Evolutionary conservation across 176 grass and related monocot genomes (phyloP).

Genomic region (Pharus latifolius): DNA sequence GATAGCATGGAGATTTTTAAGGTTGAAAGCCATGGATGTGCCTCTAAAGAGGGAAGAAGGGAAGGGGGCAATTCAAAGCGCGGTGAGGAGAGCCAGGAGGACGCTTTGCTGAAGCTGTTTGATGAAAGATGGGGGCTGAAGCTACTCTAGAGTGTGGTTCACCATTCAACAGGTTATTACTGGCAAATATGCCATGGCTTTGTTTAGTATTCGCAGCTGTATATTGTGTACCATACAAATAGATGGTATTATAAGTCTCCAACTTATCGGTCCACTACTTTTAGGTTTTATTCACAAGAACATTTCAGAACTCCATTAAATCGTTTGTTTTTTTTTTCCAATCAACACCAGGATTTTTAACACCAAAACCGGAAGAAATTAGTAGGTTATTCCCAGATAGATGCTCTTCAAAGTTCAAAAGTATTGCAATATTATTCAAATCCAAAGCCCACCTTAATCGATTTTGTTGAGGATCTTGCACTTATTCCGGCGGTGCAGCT

Average conservation of each 20-base stretch:
- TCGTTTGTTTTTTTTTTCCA: constrained; percentile 5
- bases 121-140: constrained; percentile 18
- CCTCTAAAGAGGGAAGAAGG: background rate
- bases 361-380: background rate
- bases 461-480: too few species aligned
- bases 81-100: background rate
- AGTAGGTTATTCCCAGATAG: background rate
- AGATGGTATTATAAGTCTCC: background rate
- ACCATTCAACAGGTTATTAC: background rate
- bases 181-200: background rate
- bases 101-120: background rate
- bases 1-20: background rate
- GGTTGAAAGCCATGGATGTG: background rate
- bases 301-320: background rate
- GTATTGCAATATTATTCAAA: background rate
- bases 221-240: background rate
- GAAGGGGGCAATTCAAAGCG: background rate
- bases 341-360: background rate
- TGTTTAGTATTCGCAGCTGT: background rate
- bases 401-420: background rate
- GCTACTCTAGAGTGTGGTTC: background rate
- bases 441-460: too few species aligned
- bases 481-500: too few species aligned
- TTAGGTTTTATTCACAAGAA: background rate
- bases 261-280: background rate